These are phyloP conservation scores for Vitellaria paradoxa DNA, from an alignment of 179 eudicot genomes.

Conservation along the genomic window DNA sequence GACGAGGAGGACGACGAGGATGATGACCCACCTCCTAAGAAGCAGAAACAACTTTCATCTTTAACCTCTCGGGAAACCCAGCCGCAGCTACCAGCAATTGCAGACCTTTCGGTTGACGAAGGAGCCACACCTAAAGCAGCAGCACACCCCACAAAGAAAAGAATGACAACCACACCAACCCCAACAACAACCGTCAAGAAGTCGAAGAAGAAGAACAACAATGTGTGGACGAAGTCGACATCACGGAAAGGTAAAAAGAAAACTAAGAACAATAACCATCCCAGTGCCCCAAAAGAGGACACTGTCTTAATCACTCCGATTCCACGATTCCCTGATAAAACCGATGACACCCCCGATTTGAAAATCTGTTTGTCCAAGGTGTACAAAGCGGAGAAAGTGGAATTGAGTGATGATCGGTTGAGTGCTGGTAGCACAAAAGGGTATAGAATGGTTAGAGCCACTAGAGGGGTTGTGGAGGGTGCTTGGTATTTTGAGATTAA, in stretches of 20 bases:
- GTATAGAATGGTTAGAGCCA: conserved; percentile 94
- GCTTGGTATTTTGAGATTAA: conserved; percentile 89
- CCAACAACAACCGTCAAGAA: conserved; percentile 25
- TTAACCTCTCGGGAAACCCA: conserved; percentile 3
- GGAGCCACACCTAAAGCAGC: not conserved
- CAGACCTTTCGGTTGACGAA: not conserved
- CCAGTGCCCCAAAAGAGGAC: conserved; percentile 35
- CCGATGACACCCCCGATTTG: conserved; percentile 60
- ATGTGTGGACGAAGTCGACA: conserved; percentile 62
- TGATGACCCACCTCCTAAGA: conserved; percentile 35
- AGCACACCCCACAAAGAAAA: not conserved
- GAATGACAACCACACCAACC: conserved; percentile 5
- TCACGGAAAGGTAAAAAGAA: conserved; percentile 76
- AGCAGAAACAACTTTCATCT: conserved; percentile 37
- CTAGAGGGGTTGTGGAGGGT: conserved; percentile 84
- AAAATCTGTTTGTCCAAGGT: conserved; percentile 72
- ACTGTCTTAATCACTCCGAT: conserved; percentile 59
- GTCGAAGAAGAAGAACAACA: conserved; percentile 60
- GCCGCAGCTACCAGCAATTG: not conserved
- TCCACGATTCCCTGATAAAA: conserved; percentile 70
- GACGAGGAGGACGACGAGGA: conserved; percentile 31
- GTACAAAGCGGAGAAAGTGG: conserved; percentile 91
- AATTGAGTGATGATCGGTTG: conserved; percentile 76
- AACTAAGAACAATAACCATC: conserved; percentile 20
- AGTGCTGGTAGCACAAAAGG: conserved; percentile 87